Percentiles rank a stretch among this genome's conserved stretches.
Conservation (phyloP, 2,329 filamentous ascomycete species). For the Rosellinia necatrix region DNA sequence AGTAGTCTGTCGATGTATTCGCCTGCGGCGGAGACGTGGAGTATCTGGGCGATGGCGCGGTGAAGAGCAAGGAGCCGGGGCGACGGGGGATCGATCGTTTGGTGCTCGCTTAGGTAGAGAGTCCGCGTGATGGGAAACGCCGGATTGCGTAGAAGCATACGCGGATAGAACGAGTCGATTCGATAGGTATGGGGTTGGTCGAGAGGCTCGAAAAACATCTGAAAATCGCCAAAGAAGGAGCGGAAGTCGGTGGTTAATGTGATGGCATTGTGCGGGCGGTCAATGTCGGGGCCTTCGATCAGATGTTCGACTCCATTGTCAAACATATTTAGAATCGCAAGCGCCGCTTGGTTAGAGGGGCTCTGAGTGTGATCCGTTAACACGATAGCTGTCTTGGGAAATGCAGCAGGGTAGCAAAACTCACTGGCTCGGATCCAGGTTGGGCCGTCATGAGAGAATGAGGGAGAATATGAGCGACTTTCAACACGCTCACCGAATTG, state of each 20-base stretch:
- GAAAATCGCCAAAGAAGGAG: constrained; percentile 40
- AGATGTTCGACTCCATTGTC: constrained; percentile 42
- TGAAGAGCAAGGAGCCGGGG: constrained; percentile 42
- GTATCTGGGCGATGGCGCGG: constrained; percentile 18
- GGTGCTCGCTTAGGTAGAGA: constrained; percentile 34
- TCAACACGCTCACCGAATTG: not conserved
- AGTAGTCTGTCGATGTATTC: constrained; percentile 8
- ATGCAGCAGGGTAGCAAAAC: too few species aligned
- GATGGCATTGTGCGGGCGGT: constrained; percentile 47
- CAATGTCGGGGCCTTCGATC: constrained; percentile 47
- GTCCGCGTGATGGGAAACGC: constrained; percentile 38
- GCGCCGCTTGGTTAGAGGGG: constrained; percentile 40
- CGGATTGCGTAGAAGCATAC: constrained; percentile 7
- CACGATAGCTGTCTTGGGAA: not conserved
- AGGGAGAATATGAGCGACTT: constrained; percentile 21
- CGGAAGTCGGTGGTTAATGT: constrained; percentile 39
- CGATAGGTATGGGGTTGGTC: constrained; percentile 33
- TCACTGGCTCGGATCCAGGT: constrained; percentile 1
- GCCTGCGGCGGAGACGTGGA: constrained; percentile 20
- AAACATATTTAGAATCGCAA: constrained; percentile 50
- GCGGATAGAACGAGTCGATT: constrained; percentile 22
- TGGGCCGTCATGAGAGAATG: constrained; percentile 14
- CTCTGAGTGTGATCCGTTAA: constrained; percentile 12
- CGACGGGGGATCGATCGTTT: constrained; percentile 40
- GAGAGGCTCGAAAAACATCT: constrained; percentile 39